Evolutionary conservation across 2,329 filamentous ascomycete species (phyloP).

Genomic region (Metarhizium robertsii): DNA sequence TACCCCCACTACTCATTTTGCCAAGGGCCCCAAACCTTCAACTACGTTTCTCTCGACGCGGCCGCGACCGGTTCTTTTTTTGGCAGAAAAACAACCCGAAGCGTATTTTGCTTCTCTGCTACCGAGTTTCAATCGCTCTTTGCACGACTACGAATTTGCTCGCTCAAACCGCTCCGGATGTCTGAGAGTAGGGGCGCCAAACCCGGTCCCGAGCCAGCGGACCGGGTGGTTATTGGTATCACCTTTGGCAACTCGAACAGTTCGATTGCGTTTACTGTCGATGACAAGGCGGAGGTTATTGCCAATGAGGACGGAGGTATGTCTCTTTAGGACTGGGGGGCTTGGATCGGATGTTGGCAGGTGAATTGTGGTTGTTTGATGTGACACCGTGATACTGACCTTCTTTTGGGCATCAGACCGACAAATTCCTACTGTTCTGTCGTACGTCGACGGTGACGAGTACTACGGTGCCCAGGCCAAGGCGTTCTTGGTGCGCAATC

Average conservation of each 20-base stretch:
- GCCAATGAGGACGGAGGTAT: slow-evolving; percentile 95
- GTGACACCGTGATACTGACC: background rate
- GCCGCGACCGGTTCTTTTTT: background rate
- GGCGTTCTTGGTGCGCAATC: slow-evolving; percentile 83
- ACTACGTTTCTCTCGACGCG: background rate
- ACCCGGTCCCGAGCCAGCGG: slow-evolving; percentile 40
- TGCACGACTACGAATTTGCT: slow-evolving; percentile 1
- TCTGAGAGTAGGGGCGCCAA: slow-evolving; percentile 35
- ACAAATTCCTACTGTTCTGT: slow-evolving; percentile 90
- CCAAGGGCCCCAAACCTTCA: background rate
- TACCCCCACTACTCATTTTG: slow-evolving; percentile 7
- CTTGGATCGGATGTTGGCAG: background rate
- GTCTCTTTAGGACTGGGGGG: slow-evolving; percentile 18
- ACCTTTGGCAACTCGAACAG: slow-evolving; percentile 98
- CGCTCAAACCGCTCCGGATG: slow-evolving; percentile 23
- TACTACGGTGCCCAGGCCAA: slow-evolving; percentile 96
- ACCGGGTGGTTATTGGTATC: slow-evolving; percentile 77
- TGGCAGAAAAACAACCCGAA: background rate
- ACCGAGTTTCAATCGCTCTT: background rate
- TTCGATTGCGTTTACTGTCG: slow-evolving; percentile 86
- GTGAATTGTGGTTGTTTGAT: background rate
- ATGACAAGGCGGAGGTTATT: slow-evolving; percentile 95
- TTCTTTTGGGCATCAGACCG: slow-evolving; percentile 52
- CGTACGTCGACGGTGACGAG: slow-evolving; percentile 92
- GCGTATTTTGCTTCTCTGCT: background rate